These are phyloP conservation scores for Boletus fagicola DNA, from an alignment of 768 basidiomycete species.

Conservation along the genomic window DNA sequence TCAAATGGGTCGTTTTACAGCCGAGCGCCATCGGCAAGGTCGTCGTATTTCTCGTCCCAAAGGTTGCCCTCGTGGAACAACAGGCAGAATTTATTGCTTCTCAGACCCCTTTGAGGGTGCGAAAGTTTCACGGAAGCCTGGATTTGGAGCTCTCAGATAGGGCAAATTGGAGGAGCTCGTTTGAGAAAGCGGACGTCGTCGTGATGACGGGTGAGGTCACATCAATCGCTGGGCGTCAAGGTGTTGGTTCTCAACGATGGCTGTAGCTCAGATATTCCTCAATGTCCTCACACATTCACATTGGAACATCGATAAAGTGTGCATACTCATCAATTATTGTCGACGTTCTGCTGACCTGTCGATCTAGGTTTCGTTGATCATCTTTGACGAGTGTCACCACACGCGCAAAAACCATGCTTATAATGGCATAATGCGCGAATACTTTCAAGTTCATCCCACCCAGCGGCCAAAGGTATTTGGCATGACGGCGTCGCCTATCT, in stretches of 20 bases:
- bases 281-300: slow-evolving; percentile 80
- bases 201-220: slow-evolving; percentile 74
- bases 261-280: slow-evolving; percentile 74
- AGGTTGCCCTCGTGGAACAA: slow-evolving; percentile 82
- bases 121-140: slow-evolving; percentile 66
- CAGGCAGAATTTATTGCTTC: slow-evolving; percentile 65
- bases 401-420: slow-evolving; percentile 56
- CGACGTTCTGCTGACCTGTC: not conserved
- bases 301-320: slow-evolving; percentile 66
- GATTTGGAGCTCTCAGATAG: slow-evolving; percentile 72
- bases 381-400: slow-evolving; percentile 62
- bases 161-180: slow-evolving; percentile 59
- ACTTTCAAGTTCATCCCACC: slow-evolving; percentile 42
- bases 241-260: slow-evolving; percentile 3
- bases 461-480: slow-evolving; percentile 84
- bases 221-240: not conserved
- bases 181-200: slow-evolving; percentile 66
- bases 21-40: slow-evolving; percentile 52
- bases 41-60: slow-evolving; percentile 80
- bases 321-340: not conserved
- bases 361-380: slow-evolving; percentile 50
- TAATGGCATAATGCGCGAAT: slow-evolving; percentile 57
- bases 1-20: slow-evolving; percentile 68
- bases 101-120: slow-evolving; percentile 64
- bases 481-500: slow-evolving; percentile 89